phyloP scores from a whole-genome alignment of 1,139 yeast genomes.

The Taiozyma sp. region DNA sequence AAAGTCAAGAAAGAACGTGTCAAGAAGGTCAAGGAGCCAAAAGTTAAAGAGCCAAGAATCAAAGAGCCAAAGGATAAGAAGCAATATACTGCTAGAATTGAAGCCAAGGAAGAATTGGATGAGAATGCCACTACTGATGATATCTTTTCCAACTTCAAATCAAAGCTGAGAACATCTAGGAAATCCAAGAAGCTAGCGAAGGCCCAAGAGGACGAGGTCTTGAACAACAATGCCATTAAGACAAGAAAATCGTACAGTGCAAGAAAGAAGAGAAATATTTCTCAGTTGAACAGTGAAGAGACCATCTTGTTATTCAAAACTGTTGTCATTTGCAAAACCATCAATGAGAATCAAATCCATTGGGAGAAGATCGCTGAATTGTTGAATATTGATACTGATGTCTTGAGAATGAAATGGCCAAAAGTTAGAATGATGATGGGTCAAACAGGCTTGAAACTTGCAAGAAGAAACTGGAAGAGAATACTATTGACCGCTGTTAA shows the following conservation, averaged over 20 bases:
- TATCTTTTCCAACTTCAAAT: slow-evolving; percentile 5
- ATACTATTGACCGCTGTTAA: slow-evolving; percentile 49
- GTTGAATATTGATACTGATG: slow-evolving; percentile 36
- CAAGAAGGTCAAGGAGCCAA: neutral
- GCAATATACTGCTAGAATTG: slow-evolving; percentile 2
- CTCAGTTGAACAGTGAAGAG: slow-evolving; percentile 34
- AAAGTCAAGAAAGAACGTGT: neutral
- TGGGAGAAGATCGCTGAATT: slow-evolving; percentile 52
- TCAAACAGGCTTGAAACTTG: slow-evolving; percentile 46
- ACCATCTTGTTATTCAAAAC: slow-evolving; percentile 48
- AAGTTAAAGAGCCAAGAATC: neutral
- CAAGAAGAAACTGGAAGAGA: slow-evolving; percentile 55
- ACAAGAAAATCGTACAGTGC: neutral
- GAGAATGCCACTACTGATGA: slow-evolving; percentile 5
- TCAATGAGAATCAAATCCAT: slow-evolving; percentile 45
- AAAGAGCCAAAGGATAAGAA: slow-evolving; percentile 2
- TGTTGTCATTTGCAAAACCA: slow-evolving; percentile 59
- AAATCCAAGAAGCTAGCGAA: slow-evolving; percentile 1
- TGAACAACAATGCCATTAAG: neutral
- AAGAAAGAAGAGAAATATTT: slow-evolving; percentile 17
- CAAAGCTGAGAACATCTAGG: slow-evolving; percentile 3
- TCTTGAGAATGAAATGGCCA: slow-evolving; percentile 57
- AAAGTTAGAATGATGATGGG: slow-evolving; percentile 54
- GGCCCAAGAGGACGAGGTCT: neutral
- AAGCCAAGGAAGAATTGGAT: slow-evolving; percentile 4